Percentiles rank a stretch among this genome's conserved stretches.
phyloP scores from a whole-genome alignment of 2,329 filamentous ascomycete species.

The Penicillium sp. region DNA sequence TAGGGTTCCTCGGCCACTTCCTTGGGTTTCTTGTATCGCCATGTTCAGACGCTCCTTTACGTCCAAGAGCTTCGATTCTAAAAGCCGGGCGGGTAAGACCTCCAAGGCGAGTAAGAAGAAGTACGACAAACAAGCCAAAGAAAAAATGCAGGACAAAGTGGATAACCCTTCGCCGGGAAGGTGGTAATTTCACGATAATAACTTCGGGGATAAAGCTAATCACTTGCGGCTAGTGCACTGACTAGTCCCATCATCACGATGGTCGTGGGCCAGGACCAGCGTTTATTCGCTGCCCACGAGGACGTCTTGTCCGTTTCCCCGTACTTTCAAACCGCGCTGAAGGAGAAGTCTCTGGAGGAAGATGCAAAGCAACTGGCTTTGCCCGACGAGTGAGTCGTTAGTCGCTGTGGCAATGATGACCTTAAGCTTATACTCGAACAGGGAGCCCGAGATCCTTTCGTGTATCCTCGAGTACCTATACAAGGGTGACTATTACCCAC shows the following conservation, averaged over 20 bases:
- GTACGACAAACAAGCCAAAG: conserved; percentile 75
- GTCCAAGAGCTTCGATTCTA: conserved; percentile 71
- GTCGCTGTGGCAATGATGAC: not conserved
- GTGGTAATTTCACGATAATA: conserved; percentile 32
- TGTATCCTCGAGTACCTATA: conserved; percentile 95
- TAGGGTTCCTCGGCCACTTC: conserved; percentile 37
- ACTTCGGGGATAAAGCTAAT: not conserved
- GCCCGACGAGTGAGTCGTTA: conserved; percentile 56
- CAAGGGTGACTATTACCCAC: conserved; percentile 94
- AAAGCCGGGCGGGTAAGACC: conserved; percentile 85
- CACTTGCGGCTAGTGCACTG: conserved; percentile 42
- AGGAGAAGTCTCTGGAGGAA: conserved; percentile 69
- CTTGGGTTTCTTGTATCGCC: conserved; percentile 38
- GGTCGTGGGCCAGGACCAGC: conserved; percentile 77
- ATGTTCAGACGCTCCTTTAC: conserved; percentile 96
- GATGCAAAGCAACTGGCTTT: conserved; percentile 74
- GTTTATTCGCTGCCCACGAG: conserved; percentile 93
- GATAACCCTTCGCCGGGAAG: conserved; percentile 57
- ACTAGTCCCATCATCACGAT: conserved; percentile 80
- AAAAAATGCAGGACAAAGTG: conserved; percentile 84
- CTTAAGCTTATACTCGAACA: conserved; percentile 30
- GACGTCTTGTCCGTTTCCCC: conserved; percentile 84
- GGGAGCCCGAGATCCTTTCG: conserved; percentile 90
- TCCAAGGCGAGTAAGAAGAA: conserved; percentile 75
- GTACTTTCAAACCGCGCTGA: conserved; percentile 74